Base-by-base conservation (phyloP, 2,329 filamentous ascomycete species). In the Phaeosphaeriaceae sp. region DNA sequence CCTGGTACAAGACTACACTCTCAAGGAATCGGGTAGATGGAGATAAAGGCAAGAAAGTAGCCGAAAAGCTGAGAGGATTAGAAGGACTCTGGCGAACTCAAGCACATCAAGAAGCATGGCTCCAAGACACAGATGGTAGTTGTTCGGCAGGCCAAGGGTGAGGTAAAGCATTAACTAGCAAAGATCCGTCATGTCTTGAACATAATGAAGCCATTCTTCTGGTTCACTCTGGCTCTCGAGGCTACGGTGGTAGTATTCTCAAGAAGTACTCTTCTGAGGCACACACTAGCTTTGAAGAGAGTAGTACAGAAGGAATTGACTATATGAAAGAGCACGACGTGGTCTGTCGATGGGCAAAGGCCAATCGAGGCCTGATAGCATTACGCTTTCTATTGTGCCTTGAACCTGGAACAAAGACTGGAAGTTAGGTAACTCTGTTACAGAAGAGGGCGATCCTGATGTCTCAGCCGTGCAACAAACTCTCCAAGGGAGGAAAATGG, bases 331-430 rank as follows among this genome's bases (percentile, higher is more conserved):
- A 70, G 37, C 73, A 75, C 51, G 61, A 71, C 42, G 55, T 56
- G 26, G 73, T 70, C 26, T 75, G 71, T 47, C 47, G 51, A 16
- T 74, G 74, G 73, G 72, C 71, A 3, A 67, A 65, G 38, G 63
- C 63, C 3, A 74, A 72, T 37, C 66, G 73, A 9, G 70, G 76
- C 46, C 58, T 75, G 11, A 76, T 75, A 34, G 72, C 73, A 2
- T 50, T 75, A 8, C 64, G 72, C 1, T 75, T 75, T 38, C 52
- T 74, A 8, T 50, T 66, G 12, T 69, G 69, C 33, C 59, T 75
- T 6, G 71, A 75, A 46, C 66, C 70, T 4, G 64, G 1, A 64
- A 72, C 16, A 54, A 64, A 30, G 32, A 42, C 12, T 64, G 64
- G 66, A 39, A 54, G 3, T 11, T 64, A 13, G 60, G 58, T 12